These are phyloP conservation scores for Eragrostis tef DNA, from an alignment of 202 grass and related monocot genomes.

Conservation along the genomic window DNA sequence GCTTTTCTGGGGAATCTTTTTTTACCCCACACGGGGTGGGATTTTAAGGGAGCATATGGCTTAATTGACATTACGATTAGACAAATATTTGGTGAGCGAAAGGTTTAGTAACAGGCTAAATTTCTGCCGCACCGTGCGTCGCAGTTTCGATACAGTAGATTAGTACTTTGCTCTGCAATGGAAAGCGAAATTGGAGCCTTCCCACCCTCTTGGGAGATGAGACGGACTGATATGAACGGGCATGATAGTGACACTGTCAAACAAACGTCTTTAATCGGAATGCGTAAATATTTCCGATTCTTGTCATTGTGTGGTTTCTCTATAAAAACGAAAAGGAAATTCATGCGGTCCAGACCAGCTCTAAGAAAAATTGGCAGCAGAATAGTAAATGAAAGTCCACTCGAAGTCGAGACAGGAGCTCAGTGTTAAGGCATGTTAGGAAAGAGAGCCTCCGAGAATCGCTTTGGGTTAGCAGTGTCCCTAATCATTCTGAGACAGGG, in stretches of 20 bases:
- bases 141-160: background rate
- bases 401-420: background rate
- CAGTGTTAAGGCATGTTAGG: background rate
- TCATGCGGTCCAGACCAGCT: background rate
- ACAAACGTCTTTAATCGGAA: background rate
- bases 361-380: background rate
- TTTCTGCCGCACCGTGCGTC: too few relatives aligned
- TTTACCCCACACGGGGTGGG: background rate
- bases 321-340: too few relatives aligned
- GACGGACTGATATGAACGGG: background rate
- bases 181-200: background rate
- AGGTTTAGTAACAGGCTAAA: too few relatives aligned
- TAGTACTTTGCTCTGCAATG: background rate
- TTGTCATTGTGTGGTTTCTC: too few relatives aligned
- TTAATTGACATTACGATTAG: too few relatives aligned
- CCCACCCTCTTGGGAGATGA: background rate
- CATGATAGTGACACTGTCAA: background rate
- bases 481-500: conserved; percentile 29
- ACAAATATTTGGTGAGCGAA: too few relatives aligned
- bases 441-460: background rate
- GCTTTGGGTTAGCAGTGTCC: background rate
- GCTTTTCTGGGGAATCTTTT: too few relatives aligned
- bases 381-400: background rate
- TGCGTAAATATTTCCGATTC: background rate
- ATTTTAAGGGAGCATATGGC: too few relatives aligned